Evolutionary conservation across 371 early-diverging fungal genomes (phyloP), one percentile per base, ranked within the genome.

Genomic region (Mycotypha africana): DNA sequence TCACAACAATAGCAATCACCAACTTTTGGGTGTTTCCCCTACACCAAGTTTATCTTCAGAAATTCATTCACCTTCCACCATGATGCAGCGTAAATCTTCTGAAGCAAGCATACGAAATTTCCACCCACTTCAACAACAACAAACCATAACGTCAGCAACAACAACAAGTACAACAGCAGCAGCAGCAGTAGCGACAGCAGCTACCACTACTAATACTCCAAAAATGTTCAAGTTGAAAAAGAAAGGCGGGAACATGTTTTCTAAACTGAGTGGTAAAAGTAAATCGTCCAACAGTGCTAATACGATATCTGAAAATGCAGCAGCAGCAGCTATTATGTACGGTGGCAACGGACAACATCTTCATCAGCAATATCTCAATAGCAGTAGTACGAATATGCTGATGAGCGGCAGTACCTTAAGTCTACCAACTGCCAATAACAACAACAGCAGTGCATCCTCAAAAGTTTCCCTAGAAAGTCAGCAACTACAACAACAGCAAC

Each of bases 151-250:
- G 54, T 0, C 64, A 53, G 32, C 42, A 42, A 23, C 50, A 49
- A 58, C 35, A n/a, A n/a, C n/a, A n/a, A n/a, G n/a, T n/a, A n/a
- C n/a, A n/a, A n/a, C n/a, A n/a, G n/a, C n/a, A n/a, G n/a, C n/a
- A n/a, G n/a, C n/a, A n/a, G n/a, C n/a, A n/a, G n/a, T n/a, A n/a
- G n/a, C n/a, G n/a, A n/a, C n/a, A n/a, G n/a, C n/a, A n/a, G n/a
- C n/a, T n/a, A n/a, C n/a, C n/a, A n/a, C n/a, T n/a, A n/a, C n/a
- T n/a, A n/a, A n/a, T n/a, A n/a, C n/a, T n/a, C n/a, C 63, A 51
- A 42, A 70, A 15, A 46, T 67, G 21, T 74, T 74, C 47, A 74
- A 70, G 25, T 49, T 74, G 33, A 68, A 68, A 35, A 67, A 68
- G 48, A 53, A 62, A 36, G 47, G 40, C 6, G n/a, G n/a, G n/a